Conservation (phyloP, 352 stramenopile genomes). For the Achlya hypogyna region DNA sequence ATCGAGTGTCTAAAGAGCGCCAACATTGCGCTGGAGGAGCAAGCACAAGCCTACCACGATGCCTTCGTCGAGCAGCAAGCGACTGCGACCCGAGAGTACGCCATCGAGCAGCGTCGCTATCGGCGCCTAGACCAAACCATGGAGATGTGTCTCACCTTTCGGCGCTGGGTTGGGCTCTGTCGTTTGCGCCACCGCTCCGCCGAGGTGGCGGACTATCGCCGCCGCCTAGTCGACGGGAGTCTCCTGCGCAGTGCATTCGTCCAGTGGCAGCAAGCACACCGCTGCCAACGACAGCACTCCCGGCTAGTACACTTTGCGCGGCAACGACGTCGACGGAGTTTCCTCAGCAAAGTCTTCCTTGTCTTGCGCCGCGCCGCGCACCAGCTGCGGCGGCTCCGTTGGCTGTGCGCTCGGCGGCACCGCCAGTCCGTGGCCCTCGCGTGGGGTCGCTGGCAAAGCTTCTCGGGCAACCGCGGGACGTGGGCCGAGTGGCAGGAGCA, state of each 20-base stretch:
- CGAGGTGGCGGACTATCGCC: not conserved
- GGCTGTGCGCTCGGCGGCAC: not conserved
- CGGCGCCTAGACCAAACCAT: constrained; percentile 9
- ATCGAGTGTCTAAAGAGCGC: not conserved
- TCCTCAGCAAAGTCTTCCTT: not conserved
- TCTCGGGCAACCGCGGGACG: not conserved
- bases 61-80: not conserved
- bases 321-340: not conserved
- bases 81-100: not conserved
- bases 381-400: not conserved
- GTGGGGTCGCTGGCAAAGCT: not conserved
- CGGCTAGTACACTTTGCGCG: not conserved
- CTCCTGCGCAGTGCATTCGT: not conserved
- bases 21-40: constrained; percentile 7
- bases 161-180: constrained; percentile 10
- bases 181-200: not conserved
- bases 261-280: not conserved
- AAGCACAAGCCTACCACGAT: not conserved
- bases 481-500: not conserved
- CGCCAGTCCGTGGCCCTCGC: not conserved
- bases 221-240: not conserved
- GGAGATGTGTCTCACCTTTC: constrained; percentile 13
- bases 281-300: not conserved
- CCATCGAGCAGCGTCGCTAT: constrained; percentile 3
- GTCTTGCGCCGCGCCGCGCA: not conserved